A percentile compares a stretch with the other conserved stretches of the same genome.
These are phyloP conservation scores for Melanopsichium pennsylvanicum DNA, from an alignment of 1,284 basidiomycete species.

Conservation along the genomic window DNA sequence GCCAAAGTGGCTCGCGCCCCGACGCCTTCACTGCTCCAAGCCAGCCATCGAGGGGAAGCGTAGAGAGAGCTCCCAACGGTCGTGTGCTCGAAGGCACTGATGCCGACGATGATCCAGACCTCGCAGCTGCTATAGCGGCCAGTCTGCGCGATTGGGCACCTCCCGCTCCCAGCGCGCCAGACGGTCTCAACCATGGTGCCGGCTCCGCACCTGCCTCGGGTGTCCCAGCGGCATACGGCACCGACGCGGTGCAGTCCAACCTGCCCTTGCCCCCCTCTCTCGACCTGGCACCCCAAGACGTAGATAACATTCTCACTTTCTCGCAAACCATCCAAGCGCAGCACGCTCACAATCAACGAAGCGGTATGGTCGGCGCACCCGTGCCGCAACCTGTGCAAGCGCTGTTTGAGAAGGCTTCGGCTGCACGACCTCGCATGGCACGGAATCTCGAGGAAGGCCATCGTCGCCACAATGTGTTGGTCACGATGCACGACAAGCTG, in stretches of 20 bases:
- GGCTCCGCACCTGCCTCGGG: slow-evolving; percentile 7
- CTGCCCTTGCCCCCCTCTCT: slow-evolving; percentile 54
- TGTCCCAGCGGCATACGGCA: neutral
- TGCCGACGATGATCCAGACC: slow-evolving; percentile 90
- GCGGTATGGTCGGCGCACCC: slow-evolving; percentile 29
- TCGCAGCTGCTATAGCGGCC: slow-evolving; percentile 93
- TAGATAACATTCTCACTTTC: slow-evolving; percentile 63
- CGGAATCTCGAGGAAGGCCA: slow-evolving; percentile 84
- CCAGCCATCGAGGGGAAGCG: slow-evolving; percentile 64
- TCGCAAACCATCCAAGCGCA: slow-evolving; percentile 55
- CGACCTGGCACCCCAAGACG: slow-evolving; percentile 56
- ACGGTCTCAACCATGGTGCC: slow-evolving; percentile 25
- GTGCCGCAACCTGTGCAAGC: slow-evolving; percentile 67
- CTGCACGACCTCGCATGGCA: slow-evolving; percentile 81
- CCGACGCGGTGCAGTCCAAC: slow-evolving; percentile 6
- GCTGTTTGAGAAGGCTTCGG: slow-evolving; percentile 82
- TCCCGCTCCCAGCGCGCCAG: slow-evolving; percentile 54
- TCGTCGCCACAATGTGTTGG: slow-evolving; percentile 83
- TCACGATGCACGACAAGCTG: slow-evolving; percentile 92
- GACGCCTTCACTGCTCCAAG: slow-evolving; percentile 67
- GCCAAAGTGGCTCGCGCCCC: slow-evolving; percentile 70
- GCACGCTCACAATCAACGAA: slow-evolving; percentile 42
- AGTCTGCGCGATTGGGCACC: slow-evolving; percentile 76
- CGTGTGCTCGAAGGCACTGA: slow-evolving; percentile 66
- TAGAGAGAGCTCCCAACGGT: slow-evolving; percentile 63